phyloP scores from a whole-genome alignment of 2,329 filamentous ascomycete species.

The Metarhizium robertsii region DNA sequence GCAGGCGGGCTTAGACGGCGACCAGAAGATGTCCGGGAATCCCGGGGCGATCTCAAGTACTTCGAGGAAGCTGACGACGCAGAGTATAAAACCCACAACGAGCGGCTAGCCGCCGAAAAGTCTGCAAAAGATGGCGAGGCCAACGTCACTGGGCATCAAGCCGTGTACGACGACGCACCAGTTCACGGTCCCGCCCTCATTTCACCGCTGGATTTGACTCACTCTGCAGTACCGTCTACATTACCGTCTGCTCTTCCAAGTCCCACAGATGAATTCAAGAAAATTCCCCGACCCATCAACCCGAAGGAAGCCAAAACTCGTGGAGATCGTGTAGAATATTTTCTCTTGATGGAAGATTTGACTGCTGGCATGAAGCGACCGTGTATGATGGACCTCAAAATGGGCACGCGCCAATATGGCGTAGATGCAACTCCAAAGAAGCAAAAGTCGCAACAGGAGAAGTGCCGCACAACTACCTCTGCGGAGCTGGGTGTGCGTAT shows the following conservation, averaged over 20 bases:
- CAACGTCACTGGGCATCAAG: background rate
- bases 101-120: background rate
- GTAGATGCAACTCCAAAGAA: conserved; percentile 89
- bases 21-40: conserved; percentile 60
- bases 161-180: background rate
- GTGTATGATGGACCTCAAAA: conserved; percentile 95
- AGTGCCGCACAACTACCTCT: conserved; percentile 88
- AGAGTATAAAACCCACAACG: conserved; percentile 47
- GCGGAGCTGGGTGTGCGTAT: conserved; percentile 84
- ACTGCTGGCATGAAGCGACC: conserved; percentile 94
- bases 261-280: conserved; percentile 25
- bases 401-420: conserved; percentile 96
- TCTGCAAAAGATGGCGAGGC: background rate
- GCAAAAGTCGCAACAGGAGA: conserved; percentile 82
- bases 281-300: conserved; percentile 55
- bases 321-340: conserved; percentile 72
- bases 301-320: conserved; percentile 48
- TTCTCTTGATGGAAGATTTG: conserved; percentile 85
- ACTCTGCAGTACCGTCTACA: conserved; percentile 16
- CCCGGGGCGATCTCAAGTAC: conserved; percentile 74
- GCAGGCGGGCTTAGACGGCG: conserved; percentile 72
- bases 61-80: conserved; percentile 84
- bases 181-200: background rate
- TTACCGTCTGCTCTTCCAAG: conserved; percentile 26
- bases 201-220: conserved; percentile 2